A percentile compares a stretch with the other conserved stretches of the same genome.
These are phyloP conservation scores for Metschnikowia arizonensis DNA, from an alignment of 805 yeast species.

Conservation along the genomic window DNA sequence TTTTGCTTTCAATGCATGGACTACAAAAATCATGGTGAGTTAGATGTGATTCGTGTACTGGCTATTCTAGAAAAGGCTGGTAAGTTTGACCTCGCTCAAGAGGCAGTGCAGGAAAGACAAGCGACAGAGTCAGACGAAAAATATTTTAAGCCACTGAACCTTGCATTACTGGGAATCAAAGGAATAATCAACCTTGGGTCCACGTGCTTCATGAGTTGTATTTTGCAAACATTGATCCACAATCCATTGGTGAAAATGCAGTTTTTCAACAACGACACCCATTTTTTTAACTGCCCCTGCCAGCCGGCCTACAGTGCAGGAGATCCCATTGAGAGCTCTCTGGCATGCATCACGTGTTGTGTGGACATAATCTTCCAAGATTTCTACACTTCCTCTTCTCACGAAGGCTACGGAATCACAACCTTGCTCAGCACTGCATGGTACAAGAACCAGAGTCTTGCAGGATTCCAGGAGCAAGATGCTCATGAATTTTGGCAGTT, in stretches of 20 bases:
- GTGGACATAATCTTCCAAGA: constrained; percentile 73
- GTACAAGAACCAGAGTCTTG: constrained; percentile 77
- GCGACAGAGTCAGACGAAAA: constrained; percentile 2
- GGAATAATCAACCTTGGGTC: constrained; percentile 95
- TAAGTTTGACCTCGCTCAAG: constrained; percentile 3
- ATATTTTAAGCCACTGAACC: constrained; percentile 40
- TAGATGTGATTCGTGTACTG: constrained; percentile 49
- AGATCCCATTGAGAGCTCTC: constrained; percentile 25
- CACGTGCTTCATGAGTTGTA: constrained; percentile 93
- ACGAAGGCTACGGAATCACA: constrained; percentile 77
- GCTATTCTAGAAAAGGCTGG: constrained; percentile 2
- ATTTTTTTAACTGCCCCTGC: constrained; percentile 50
- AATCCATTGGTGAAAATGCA: constrained; percentile 81
- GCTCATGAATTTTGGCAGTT: constrained; percentile 98
- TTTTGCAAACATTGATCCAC: constrained; percentile 85
- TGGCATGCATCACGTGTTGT: constrained; percentile 77
- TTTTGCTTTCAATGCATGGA: constrained; percentile 79
- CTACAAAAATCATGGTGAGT: constrained; percentile 57
- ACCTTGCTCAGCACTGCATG: constrained; percentile 80
- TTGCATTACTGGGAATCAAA: constrained; percentile 71
- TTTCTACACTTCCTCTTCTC: constrained; percentile 60
- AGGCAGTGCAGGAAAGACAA: constrained; percentile 2
- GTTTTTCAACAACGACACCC: constrained; percentile 67
- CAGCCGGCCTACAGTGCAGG: constrained; percentile 20
- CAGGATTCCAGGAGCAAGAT: constrained; percentile 96